phyloP scores from a whole-genome alignment of 176 grass and related monocot genomes.

The Areca catechu region DNA sequence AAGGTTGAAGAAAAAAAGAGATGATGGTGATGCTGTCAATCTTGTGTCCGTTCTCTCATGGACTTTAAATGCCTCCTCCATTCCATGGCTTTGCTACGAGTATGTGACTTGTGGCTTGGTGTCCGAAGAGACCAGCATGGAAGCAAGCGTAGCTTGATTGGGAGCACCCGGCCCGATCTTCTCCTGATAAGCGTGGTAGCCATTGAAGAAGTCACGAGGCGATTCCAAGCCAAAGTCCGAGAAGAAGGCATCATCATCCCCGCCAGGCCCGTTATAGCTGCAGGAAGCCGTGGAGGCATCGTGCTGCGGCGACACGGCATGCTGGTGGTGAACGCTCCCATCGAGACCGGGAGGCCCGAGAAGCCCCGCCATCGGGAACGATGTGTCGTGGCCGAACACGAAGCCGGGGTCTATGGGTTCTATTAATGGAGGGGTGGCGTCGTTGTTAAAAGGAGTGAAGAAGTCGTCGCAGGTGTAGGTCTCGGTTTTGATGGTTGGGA shows the following conservation, averaged over 20 bases:
- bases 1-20: too few species aligned
- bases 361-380: background rate
- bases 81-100: background rate
- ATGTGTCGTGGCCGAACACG: slow-evolving; percentile 23
- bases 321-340: too few species aligned
- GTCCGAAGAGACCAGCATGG: background rate
- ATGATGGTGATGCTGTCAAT: too few species aligned
- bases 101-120: background rate
- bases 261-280: too few species aligned
- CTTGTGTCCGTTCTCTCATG: background rate
- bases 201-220: background rate
- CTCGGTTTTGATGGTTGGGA: slow-evolving; percentile 55
- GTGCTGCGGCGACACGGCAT: too few species aligned
- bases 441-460: slow-evolving; percentile 14
- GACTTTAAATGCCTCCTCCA: too few species aligned
- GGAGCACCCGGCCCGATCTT: background rate
- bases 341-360: too few species aligned
- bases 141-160: background rate
- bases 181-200: background rate
- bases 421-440: background rate
- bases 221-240: slow-evolving; percentile 1
- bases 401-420: slow-evolving; percentile 2
- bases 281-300: too few species aligned
- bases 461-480: slow-evolving; percentile 59
- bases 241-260: too few species aligned